Evolutionary conservation across 2,329 filamentous ascomycete species (phyloP).

Genomic region (Verticillium isaacii): DNA sequence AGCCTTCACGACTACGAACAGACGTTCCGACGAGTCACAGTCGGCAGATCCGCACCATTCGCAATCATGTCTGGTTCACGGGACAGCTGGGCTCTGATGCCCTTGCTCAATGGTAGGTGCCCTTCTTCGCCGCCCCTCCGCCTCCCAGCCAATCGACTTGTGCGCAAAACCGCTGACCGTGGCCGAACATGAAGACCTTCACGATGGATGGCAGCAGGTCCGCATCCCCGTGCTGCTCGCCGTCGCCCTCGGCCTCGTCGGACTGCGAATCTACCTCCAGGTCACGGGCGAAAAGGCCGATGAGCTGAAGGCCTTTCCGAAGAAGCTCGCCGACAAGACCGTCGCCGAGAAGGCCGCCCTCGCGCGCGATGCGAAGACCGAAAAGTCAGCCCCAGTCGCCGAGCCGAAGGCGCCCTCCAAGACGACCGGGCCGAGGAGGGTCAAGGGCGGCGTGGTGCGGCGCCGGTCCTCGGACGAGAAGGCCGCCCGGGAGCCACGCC

Average conservation of each 20-base stretch:
- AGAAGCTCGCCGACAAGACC: slow-evolving; percentile 6
- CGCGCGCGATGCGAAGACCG: slow-evolving; percentile 6
- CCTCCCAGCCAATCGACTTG: not conserved
- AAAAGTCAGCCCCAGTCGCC: slow-evolving; percentile 5
- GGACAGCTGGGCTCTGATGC: not conserved
- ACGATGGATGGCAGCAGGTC: slow-evolving; percentile 13
- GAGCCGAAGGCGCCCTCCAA: slow-evolving; percentile 22
- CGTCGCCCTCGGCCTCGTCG: slow-evolving; percentile 6
- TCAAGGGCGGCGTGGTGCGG: slow-evolving; percentile 36
- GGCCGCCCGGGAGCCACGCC: slow-evolving; percentile 28
- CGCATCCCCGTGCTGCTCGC: slow-evolving; percentile 12
- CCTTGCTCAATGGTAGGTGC: not conserved
- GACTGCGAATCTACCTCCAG: slow-evolving; percentile 13
- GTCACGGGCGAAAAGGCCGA: slow-evolving; percentile 5
- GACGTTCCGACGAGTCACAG: not conserved
- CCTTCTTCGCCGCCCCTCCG: not conserved
- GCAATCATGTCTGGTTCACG: not conserved
- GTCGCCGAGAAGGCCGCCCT: slow-evolving; percentile 8
- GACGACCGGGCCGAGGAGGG: slow-evolving; percentile 40
- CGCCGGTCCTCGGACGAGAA: slow-evolving; percentile 3
- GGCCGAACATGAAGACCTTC: slow-evolving; percentile 3
- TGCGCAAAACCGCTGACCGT: not conserved
- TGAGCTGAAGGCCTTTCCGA: slow-evolving; percentile 9
- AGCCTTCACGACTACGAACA: not conserved
- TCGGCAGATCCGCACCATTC: not conserved